Conservation (phyloP, 2,329 filamentous ascomycete species). For the Pseudofabraea citricarpa region DNA sequence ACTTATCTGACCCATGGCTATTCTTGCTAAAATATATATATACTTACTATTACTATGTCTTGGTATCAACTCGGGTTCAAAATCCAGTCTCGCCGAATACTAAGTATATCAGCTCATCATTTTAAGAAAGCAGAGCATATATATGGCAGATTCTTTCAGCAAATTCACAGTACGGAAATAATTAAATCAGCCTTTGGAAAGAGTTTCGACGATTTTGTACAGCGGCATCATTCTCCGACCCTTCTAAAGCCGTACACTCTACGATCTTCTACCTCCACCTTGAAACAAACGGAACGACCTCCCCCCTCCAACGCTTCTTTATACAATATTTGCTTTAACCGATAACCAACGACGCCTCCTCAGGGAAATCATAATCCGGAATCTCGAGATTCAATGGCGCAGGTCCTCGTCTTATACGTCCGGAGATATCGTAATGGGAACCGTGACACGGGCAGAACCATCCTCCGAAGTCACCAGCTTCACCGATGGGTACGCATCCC, state of each 20-base stretch:
- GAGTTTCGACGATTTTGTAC: conserved; percentile 26
- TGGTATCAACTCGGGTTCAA: too few species aligned
- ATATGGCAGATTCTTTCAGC: too few species aligned
- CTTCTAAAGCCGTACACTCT: conserved; percentile 29
- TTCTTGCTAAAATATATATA: too few species aligned
- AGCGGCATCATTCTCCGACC: conserved; percentile 30
- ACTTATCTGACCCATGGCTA: too few species aligned
- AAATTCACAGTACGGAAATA: not conserved
- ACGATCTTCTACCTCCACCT: conserved; percentile 46
- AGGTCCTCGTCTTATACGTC: conserved; percentile 94
- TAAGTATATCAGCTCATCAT: too few species aligned
- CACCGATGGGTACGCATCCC: conserved; percentile 97
- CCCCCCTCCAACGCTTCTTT: conserved; percentile 2
- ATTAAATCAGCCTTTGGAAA: not conserved
- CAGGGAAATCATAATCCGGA: conserved; percentile 86
- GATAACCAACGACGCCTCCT: conserved; percentile 84
- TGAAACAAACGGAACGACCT: conserved; percentile 32
- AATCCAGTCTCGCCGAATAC: too few species aligned
- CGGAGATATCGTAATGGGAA: conserved; percentile 99
- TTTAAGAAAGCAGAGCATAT: too few species aligned
- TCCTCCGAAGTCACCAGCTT: conserved; percentile 95
- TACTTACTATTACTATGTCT: too few species aligned
- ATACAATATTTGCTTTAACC: too few species aligned
- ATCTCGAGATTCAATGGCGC: conserved; percentile 97
- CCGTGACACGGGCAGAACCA: conserved; percentile 99